A percentile compares a stretch with the other conserved stretches of the same genome.
These are phyloP conservation scores for Teunomyces tritomae DNA, from an alignment of 805 yeast species.

Conservation along the genomic window DNA sequence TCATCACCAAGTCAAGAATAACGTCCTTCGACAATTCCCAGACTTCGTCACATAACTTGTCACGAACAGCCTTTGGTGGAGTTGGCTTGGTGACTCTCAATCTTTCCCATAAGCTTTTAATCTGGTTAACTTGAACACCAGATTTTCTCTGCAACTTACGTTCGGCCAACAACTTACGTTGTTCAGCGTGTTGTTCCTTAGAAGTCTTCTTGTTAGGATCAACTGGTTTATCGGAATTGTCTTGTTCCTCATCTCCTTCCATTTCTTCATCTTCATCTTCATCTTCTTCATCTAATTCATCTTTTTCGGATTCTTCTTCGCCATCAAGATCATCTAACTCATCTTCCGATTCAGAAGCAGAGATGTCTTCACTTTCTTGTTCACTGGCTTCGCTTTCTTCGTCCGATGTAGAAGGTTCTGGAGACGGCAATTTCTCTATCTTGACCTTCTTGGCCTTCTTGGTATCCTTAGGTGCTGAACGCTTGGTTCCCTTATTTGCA, in stretches of 20 bases:
- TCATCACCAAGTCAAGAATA: slow-evolving; percentile 79
- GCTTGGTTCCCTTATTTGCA: slow-evolving; percentile 30
- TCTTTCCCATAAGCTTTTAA: slow-evolving; percentile 88
- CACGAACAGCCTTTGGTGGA: slow-evolving; percentile 71
- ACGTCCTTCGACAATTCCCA: slow-evolving; percentile 81
- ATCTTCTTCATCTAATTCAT: slow-evolving; percentile 23
- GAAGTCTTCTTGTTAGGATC: slow-evolving; percentile 52
- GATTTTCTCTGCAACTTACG: slow-evolving; percentile 84
- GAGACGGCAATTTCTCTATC: slow-evolving; percentile 26
- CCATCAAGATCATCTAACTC: slow-evolving; percentile 18
- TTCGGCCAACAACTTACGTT: slow-evolving; percentile 71
- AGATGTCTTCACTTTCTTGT: slow-evolving; percentile 3
- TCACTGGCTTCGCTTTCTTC: slow-evolving; percentile 10
- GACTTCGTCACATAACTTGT: slow-evolving; percentile 74
- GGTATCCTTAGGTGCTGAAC: slow-evolving; percentile 20
- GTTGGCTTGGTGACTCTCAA: slow-evolving; percentile 83
- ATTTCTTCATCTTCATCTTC: slow-evolving; percentile 19
- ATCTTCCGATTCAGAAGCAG: slow-evolving; percentile 13
- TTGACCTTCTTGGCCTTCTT: slow-evolving; percentile 26
- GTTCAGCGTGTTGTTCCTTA: slow-evolving; percentile 76
- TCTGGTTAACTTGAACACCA: slow-evolving; percentile 81
- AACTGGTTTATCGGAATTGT: slow-evolving; percentile 9
- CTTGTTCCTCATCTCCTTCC: slow-evolving; percentile 11
- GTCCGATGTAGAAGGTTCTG: slow-evolving; percentile 21
- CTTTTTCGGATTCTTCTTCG: slow-evolving; percentile 16